Evolutionary conservation across 441 rosid species (phyloP).

Genomic region (Mallotus repandus): DNA sequence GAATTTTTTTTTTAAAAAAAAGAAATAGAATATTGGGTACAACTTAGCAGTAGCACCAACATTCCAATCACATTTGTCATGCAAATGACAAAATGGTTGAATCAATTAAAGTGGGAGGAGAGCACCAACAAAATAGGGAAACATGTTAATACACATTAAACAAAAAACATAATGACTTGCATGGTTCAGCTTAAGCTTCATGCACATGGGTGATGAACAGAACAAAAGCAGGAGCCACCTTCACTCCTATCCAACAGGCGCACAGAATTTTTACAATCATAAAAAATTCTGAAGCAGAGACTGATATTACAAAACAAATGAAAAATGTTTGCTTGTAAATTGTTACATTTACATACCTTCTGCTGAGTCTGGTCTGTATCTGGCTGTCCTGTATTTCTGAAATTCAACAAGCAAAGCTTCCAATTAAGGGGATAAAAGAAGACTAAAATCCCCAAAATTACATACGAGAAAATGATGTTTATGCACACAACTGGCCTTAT

Average conservation of each 20-base stretch:
- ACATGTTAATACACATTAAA: not conserved
- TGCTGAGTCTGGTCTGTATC: conserved; percentile 75
- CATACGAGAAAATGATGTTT: conserved; percentile 9
- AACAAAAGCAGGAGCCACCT: too few relatives aligned
- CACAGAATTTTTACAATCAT: not conserved
- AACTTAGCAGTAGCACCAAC: not conserved
- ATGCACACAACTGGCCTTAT: conserved; percentile 4
- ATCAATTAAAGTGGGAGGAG: not conserved
- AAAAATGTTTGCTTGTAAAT: not conserved
- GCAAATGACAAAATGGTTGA: not conserved
- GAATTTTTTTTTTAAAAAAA: not conserved
- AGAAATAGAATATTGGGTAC: too few relatives aligned
- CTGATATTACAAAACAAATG: not conserved
- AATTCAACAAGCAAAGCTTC: conserved; percentile 33
- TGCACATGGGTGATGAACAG: not conserved
- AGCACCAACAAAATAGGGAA: not conserved
- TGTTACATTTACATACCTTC: conserved; percentile 50
- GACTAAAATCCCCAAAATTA: conserved; percentile 3
- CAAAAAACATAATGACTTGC: not conserved
- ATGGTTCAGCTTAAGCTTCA: not conserved
- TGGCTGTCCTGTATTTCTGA: conserved; percentile 93
- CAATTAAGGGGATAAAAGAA: conserved; percentile 19
- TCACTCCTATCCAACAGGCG: not conserved
- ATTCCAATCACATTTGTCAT: not conserved
- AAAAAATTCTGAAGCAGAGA: not conserved